phyloP scores from a whole-genome alignment of 2,329 filamentous ascomycete species.

The Lasiodiplodia citricola region DNA sequence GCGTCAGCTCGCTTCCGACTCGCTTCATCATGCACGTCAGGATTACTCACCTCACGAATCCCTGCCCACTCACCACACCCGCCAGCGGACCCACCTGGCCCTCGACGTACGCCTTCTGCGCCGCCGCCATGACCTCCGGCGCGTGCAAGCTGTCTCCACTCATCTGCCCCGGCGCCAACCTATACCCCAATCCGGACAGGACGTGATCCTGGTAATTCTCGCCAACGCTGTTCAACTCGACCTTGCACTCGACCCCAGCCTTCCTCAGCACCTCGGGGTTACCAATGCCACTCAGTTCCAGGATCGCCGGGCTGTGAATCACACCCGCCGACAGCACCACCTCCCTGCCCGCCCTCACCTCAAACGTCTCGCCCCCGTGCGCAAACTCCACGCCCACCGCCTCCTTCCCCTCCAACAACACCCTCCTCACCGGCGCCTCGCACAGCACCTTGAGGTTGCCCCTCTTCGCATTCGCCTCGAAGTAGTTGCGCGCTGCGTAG shows the following conservation, averaged over 20 bases:
- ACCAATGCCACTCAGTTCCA: conserved; percentile 39
- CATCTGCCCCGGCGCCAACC: background rate
- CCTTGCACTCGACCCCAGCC: conserved; percentile 36
- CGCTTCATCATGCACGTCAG: too few relatives aligned
- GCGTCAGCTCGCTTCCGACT: background rate
- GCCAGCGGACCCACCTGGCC: background rate
- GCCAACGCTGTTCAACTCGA: conserved; percentile 39
- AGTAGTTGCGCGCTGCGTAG: conserved; percentile 43
- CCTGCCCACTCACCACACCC: conserved; percentile 21
- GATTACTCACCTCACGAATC: conserved; percentile 17
- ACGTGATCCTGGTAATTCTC: conserved; percentile 44
- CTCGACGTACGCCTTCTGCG: conserved; percentile 14
- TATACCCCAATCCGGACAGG: conserved; percentile 28
- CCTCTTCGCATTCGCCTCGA: background rate
- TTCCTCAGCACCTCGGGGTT: conserved; percentile 30
- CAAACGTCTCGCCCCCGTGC: background rate
- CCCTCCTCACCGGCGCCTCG: background rate
- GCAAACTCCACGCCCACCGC: background rate
- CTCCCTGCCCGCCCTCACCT: conserved; percentile 37
- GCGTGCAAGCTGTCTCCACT: background rate
- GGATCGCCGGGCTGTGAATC: conserved; percentile 31
- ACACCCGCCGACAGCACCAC: conserved; percentile 27
- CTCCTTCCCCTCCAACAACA: background rate
- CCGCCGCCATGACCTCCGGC: conserved; percentile 15
- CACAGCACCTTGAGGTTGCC: background rate